phyloP scores from a whole-genome alignment of 164 flowering plant genomes.

The Sextonia rubra region DNA sequence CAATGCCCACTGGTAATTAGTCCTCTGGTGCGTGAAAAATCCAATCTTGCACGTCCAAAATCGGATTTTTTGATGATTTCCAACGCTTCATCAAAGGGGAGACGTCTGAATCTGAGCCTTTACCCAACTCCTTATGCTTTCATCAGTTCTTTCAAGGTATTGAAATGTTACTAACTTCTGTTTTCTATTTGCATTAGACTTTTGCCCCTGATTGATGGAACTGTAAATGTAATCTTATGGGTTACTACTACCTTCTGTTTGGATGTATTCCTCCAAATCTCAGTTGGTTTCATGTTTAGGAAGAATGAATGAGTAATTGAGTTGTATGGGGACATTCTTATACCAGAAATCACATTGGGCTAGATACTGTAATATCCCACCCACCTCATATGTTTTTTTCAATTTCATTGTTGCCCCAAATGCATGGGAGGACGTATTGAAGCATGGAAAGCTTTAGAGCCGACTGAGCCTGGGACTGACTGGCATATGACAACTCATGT shows the following conservation, averaged over 20 bases:
- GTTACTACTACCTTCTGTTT: background rate
- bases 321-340: background rate
- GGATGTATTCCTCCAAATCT: background rate
- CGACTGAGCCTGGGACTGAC: no score
- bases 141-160: background rate
- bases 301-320: background rate
- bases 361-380: background rate
- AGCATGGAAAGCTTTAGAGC: no score
- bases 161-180: no score
- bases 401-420: no score
- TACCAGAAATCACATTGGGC: background rate
- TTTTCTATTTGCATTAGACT: no score
- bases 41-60: conserved; percentile 4
- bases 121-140: conserved; percentile 20
- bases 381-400: no score
- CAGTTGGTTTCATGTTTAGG: background rate
- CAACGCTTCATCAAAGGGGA: conserved; percentile 12
- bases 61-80: conserved; percentile 7
- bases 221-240: no score
- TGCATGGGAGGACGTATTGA: no score
- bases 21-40: background rate
- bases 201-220: no score
- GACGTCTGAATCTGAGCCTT: conserved; percentile 18
- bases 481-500: no score
- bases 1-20: conserved; percentile 17